phyloP scores from a whole-genome alignment of 2,329 filamentous ascomycete species.

The Ophiosphaerella korrae region DNA sequence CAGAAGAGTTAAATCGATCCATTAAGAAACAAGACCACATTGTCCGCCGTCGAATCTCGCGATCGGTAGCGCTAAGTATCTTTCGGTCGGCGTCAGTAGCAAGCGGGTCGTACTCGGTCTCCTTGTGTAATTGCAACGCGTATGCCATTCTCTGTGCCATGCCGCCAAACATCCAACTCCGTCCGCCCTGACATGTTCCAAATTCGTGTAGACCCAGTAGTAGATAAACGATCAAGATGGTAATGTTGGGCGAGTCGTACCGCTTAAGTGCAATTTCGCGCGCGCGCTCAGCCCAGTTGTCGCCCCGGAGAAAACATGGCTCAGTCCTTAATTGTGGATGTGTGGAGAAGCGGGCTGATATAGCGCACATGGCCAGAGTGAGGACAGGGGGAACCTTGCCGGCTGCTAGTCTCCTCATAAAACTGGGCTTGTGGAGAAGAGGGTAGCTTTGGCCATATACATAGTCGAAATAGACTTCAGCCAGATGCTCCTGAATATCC shows the following conservation, averaged over 20 bases:
- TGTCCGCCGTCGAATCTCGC: conserved; percentile 87
- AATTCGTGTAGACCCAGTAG: conserved; percentile 93
- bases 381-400: conserved; percentile 86
- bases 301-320: conserved; percentile 83
- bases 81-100: conserved; percentile 64
- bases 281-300: conserved; percentile 88
- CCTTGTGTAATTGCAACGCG: conserved; percentile 89
- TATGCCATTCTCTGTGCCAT: conserved; percentile 98
- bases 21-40: conserved; percentile 99
- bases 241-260: conserved; percentile 95
- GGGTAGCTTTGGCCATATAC: conserved; percentile 96
- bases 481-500: conserved; percentile 90
- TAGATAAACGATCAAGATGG: conserved; percentile 87
- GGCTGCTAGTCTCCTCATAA: conserved; percentile 83
- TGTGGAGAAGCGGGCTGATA: conserved; percentile 92
- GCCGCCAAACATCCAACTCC: conserved; percentile 94
- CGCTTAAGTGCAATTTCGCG: conserved; percentile 83
- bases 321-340: conserved; percentile 79
- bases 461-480: conserved; percentile 94
- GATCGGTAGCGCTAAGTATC: conserved; percentile 85
- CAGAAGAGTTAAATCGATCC: conserved; percentile 97
- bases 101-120: conserved; percentile 80
- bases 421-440: conserved; percentile 93
- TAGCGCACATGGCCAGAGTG: conserved; percentile 89
- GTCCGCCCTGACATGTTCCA: conserved; percentile 92